Evolutionary conservation across 2,329 filamentous ascomycete genomes (phyloP), one percentile per base, ranked within the genome.

Genomic region (Teratosphaeria nubilosa): DNA sequence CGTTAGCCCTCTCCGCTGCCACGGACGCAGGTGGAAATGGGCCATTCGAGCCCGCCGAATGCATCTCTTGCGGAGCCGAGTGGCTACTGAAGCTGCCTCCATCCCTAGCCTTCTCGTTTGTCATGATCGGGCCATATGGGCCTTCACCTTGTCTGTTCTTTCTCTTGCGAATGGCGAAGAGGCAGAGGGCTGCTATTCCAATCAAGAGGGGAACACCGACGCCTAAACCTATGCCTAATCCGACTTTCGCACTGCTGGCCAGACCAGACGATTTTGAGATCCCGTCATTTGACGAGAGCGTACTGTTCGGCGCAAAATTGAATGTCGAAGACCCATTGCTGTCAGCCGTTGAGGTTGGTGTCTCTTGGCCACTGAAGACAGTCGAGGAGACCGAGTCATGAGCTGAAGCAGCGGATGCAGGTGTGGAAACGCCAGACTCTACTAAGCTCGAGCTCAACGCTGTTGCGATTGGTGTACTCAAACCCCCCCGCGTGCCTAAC

Each of bases 191-290:
- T 25, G 56, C 31, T 11, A 54, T 24, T 6, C 37, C 56, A 5
- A 60, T 30, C 16, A 62, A 24, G 16, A 62, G 10, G 2, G 53
- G 55, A 20, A 61, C 22, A 22, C 58, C 60, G 14, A 62, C 5
- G 9, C 56, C 60, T 9, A 60, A 30, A 16, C 60, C 60, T 14
- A 60, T 51, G 24, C 60, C 60, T 5, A 62, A 20, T n/a, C 60
- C 60, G 5, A 52, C 50, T 32, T 59, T 59, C 9, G 22, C 56
- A 20, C 51, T 32, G 51, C 54, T 58, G 9, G 27, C 37, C 16
- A 58, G 48, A 7, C 56, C 56, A 30, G 41, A 22, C 41, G n/a
- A 22, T 16, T n/a, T 9, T 9, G 41, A n/a, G 9, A n/a, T 20
- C 6, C 4, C 41, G 1, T 16, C 5, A 16, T 22, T 16, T 3